A percentile compares a stretch with the other conserved stretches of the same genome.
phyloP scores from a whole-genome alignment of 139 green algal genomes.

The Chlorella sp. region DNA sequence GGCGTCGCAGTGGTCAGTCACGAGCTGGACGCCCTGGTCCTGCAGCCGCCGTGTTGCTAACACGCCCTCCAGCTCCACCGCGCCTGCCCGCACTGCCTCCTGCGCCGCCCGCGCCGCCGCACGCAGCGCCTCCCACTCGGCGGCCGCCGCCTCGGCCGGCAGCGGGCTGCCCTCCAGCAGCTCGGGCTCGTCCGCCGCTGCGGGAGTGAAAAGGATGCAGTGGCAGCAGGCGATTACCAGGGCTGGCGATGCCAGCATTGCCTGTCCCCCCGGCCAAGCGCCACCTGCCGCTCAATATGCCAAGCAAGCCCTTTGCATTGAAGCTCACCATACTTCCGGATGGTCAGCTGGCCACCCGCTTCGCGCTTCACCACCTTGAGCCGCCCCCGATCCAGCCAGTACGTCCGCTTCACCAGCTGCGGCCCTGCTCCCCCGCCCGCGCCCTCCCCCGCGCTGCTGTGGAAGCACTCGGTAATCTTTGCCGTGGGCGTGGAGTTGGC shows the following conservation, averaged over 20 bases:
- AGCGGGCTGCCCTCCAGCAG: not conserved
- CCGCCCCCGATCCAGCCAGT: no score
- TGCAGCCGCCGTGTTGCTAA: not conserved
- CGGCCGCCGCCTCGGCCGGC: conserved; percentile 1
- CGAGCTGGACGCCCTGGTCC: conserved; percentile 27
- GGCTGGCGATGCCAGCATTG: not conserved
- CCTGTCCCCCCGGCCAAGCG: not conserved
- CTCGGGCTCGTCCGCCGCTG: not conserved
- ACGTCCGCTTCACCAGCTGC: no score
- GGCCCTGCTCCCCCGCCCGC: no score
- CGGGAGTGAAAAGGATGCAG: not conserved
- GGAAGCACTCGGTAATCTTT: no score
- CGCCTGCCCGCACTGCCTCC: not conserved
- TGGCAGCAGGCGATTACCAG: not conserved
- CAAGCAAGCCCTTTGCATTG: not conserved
- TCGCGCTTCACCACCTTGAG: not conserved
- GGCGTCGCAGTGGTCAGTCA: conserved; percentile 17
- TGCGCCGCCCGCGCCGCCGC: not conserved
- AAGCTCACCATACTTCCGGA: conserved; percentile 1
- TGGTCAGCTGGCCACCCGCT: not conserved
- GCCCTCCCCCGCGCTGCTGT: no score
- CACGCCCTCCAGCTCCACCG: conserved; percentile 5
- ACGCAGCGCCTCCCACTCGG: not conserved
- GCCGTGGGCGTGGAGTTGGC: no score
- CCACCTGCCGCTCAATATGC: no score